Conservation (phyloP, 106 monocot genomes). For the Platanthera zijinensis region DNA sequence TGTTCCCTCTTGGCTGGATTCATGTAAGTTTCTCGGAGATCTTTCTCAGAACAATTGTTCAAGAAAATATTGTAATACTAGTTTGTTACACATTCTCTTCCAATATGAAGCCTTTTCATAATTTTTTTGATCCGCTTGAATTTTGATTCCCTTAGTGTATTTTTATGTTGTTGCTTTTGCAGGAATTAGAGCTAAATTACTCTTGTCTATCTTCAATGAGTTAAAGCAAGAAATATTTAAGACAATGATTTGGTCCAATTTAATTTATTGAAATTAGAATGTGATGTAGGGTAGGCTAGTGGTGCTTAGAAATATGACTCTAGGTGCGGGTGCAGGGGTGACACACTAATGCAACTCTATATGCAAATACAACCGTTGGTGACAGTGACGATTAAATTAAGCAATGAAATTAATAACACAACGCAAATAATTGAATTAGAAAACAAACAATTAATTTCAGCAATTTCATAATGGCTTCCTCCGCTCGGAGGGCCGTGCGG, state of each 20-base stretch:
- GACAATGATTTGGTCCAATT: background rate
- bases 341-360: too few species aligned
- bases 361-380: too few species aligned
- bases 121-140: background rate
- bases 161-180: background rate
- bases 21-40: conserved; percentile 64
- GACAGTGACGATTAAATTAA: too few species aligned
- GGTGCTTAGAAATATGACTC: too few species aligned
- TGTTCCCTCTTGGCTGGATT: conserved; percentile 99
- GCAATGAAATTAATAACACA: too few species aligned
- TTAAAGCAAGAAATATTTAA: background rate
- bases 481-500: too few species aligned
- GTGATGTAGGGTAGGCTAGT: background rate
- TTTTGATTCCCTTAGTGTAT: background rate
- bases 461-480: too few species aligned
- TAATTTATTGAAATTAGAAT: background rate
- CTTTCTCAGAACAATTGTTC: background rate
- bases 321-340: too few species aligned
- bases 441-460: too few species aligned
- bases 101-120: background rate
- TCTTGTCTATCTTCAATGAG: background rate
- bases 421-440: too few species aligned
- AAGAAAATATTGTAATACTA: background rate
- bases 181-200: background rate
- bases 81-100: background rate